phyloP scores from a whole-genome alignment of 2,329 filamentous ascomycete species.

The Pseudogymnoascus sp. region DNA sequence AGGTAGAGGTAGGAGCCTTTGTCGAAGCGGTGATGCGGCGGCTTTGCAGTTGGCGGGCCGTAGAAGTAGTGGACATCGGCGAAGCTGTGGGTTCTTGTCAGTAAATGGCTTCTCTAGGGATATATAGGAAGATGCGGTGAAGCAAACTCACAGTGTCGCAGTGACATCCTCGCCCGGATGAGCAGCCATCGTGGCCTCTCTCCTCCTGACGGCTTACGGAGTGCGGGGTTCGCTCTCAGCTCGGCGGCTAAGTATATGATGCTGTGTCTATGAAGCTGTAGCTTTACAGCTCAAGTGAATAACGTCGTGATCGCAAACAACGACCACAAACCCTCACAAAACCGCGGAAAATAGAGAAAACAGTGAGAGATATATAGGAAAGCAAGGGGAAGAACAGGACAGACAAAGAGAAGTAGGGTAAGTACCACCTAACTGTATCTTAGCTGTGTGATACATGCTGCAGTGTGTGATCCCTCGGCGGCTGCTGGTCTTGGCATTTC shows the following conservation, averaged over 20 bases:
- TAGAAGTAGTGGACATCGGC: conserved; percentile 76
- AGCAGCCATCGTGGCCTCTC: conserved; percentile 33
- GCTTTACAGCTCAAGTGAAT: neutral
- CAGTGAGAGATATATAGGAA: neutral
- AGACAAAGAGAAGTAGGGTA: too few species aligned
- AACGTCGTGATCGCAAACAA: neutral
- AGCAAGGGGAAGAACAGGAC: neutral
- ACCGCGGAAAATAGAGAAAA: neutral
- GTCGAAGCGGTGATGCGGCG: conserved; percentile 73
- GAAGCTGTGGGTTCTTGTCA: conserved; percentile 42
- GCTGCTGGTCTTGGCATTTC: neutral
- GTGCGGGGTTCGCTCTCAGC: neutral
- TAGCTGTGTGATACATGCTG: too few species aligned
- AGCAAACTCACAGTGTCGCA: conserved; percentile 39
- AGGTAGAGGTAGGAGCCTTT: conserved; percentile 73
- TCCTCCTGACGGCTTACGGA: neutral
- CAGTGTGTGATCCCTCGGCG: neutral
- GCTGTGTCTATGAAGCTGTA: neutral
- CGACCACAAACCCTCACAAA: neutral
- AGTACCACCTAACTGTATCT: too few species aligned
- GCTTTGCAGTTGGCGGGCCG: conserved; percentile 53
- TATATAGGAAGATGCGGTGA: neutral
- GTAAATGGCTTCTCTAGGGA: neutral
- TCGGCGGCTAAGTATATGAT: neutral
- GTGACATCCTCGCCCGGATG: conserved; percentile 42